Evolutionary conservation across 805 yeast species (phyloP).

Genomic region (Spathaspora gorwiae): DNA sequence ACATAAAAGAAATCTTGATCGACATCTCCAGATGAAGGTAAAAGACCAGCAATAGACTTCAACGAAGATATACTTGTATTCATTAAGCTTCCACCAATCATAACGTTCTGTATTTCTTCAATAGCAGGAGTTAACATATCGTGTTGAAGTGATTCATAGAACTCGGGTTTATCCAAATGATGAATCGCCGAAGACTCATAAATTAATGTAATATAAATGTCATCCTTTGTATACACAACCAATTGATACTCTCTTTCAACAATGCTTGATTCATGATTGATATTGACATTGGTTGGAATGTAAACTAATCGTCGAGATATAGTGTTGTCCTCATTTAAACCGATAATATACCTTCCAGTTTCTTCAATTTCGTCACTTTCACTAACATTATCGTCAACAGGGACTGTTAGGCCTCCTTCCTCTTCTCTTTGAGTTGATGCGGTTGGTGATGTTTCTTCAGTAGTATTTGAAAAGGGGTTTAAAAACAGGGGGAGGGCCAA

Average conservation of each 20-base stretch:
- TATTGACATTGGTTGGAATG: conserved; percentile 10
- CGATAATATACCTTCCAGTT: conserved; percentile 23
- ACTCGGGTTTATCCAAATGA: conserved; percentile 17
- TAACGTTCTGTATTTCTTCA: conserved; percentile 17
- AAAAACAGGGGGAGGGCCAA: conserved; percentile 15
- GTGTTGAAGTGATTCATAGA: conserved; percentile 18
- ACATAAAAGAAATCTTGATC: conserved; percentile 37
- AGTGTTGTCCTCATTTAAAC: conserved; percentile 12
- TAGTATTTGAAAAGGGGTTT: conserved; percentile 7
- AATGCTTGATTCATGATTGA: not conserved
- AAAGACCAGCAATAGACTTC: conserved; percentile 15
- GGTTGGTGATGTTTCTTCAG: not conserved
- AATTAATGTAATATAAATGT: conserved; percentile 19
- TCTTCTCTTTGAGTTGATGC: not conserved
- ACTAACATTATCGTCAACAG: conserved; percentile 3
- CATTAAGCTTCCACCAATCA: conserved; percentile 14
- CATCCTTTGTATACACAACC: conserved; percentile 23
- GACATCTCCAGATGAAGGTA: conserved; percentile 11
- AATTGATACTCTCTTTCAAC: conserved; percentile 25
- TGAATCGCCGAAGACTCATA: conserved; percentile 24
- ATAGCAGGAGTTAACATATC: conserved; percentile 15
- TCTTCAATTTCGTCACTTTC: conserved; percentile 9
- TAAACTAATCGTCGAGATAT: conserved; percentile 25
- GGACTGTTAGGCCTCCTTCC: not conserved
- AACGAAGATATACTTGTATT: conserved; percentile 28